Evolutionary conservation across 169 alveolate genomes (phyloP), one percentile per base, ranked within the genome.

Genomic region (Cryptosporidium ryanae): DNA sequence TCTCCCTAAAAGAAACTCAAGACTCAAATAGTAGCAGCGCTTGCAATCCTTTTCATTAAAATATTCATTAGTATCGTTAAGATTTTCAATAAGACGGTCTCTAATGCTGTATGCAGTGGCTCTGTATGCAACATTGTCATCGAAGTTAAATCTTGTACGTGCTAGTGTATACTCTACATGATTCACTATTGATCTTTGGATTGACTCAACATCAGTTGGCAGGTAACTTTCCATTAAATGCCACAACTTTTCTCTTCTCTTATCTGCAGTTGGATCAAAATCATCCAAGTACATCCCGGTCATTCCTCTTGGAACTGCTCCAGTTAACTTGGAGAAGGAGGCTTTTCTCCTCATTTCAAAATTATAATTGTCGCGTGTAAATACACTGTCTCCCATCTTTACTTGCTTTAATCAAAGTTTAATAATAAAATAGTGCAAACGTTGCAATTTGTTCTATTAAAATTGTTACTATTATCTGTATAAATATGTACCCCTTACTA

Each of bases 1-100:
- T 84, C 98, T 91, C 23, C 99, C 99, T 29, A 97, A 93, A 46
- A 97, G 90, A 91, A 96, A 97, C 90, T 97, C 99, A 0, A 97
- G 93, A 34, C 97, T 93, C 57, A 97, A 68, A 91, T 97, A 97
- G 89, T 96, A 96, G 2, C 96, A 95, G 84, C 98, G 90, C 83
- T 96, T 96, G 25, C 93, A 91, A 66, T 96, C 98, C 64, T 94
- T 92, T 50, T 92, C 96, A 46, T 92, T 92, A 90, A 94, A 95
- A 66, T 92, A 96, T 55, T 94, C 91, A 67, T 95, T 93, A 49
- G 99, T 95, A 91, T 96, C 98, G 83, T 97, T 96, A 91, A 96
- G 93, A 31, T 94, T 83, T 91, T 96, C 99, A 61, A 97, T 90
- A 59, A 97, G 92, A 81, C 99, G 95, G 84, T 97, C 99, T 71